Conservation (phyloP, 495 filamentous ascomycete species). For the Diplogelasinospora grovesii region DNA sequence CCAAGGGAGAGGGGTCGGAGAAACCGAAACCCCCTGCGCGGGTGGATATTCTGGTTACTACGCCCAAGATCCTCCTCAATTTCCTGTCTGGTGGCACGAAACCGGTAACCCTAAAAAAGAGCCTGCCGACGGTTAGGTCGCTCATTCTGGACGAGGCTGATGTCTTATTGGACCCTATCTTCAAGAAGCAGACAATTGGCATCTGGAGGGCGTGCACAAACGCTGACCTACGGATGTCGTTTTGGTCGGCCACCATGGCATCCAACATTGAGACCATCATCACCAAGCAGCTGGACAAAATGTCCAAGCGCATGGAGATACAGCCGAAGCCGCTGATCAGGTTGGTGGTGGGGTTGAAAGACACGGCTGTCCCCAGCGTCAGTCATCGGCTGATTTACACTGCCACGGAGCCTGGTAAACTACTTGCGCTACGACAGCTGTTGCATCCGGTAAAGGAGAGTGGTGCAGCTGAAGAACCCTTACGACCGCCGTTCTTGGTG, state of each 20-base stretch:
- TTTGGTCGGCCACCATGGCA: constrained; percentile 97
- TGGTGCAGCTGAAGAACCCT: constrained; percentile 47
- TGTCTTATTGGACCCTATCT: constrained; percentile 84
- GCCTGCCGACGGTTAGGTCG: constrained; percentile 57
- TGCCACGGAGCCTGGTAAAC: constrained; percentile 87
- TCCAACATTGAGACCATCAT: constrained; percentile 82
- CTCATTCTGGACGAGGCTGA: constrained; percentile 92
- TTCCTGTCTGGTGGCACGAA: constrained; percentile 52
- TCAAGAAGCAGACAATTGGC: constrained; percentile 79
- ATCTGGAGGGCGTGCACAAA: constrained; percentile 76
- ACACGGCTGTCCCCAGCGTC: constrained; percentile 88
- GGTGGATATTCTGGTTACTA: constrained; percentile 83
- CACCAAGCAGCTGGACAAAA: constrained; percentile 42
- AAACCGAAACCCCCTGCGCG: constrained; percentile 46
- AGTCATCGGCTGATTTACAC: constrained; percentile 83
- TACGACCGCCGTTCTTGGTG: constrained; percentile 83
- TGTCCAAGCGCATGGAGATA: constrained; percentile 45
- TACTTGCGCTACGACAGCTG: constrained; percentile 84
- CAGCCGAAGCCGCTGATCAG: constrained; percentile 56
- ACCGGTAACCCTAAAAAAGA: constrained; percentile 33
- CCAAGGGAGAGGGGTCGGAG: constrained; percentile 6
- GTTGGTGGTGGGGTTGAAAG: constrained; percentile 88
- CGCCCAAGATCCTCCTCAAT: constrained; percentile 71
- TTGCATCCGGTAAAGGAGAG: constrained; percentile 71
- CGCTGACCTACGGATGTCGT: constrained; percentile 58